A percentile compares a stretch with the other conserved stretches of the same genome.
These are phyloP conservation scores for Acrocalymma vagum DNA, from an alignment of 2,329 filamentous ascomycete genomes.

Conservation along the genomic window DNA sequence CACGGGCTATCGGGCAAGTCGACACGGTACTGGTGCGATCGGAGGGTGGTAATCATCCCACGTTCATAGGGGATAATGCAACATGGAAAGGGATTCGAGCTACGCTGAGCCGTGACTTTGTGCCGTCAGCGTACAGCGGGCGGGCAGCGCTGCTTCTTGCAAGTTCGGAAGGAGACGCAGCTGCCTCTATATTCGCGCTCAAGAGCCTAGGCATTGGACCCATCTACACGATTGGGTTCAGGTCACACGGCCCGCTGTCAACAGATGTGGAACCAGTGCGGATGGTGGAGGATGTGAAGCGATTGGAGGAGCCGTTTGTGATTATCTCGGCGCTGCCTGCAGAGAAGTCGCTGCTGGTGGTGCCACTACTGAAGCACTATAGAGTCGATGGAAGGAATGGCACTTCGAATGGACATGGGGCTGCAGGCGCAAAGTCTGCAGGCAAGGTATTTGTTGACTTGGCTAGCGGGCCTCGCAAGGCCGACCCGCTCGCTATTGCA, in stretches of 20 bases:
- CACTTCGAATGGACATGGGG: conserved; percentile 28
- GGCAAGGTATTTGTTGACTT: conserved; percentile 83
- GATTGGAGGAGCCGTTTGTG: conserved; percentile 80
- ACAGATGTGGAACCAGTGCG: conserved; percentile 71
- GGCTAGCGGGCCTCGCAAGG: conserved; percentile 71
- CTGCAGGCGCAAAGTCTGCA: conserved; percentile 30
- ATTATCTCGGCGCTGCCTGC: conserved; percentile 81
- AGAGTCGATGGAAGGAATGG: conserved; percentile 56
- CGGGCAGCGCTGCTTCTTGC: conserved; percentile 80
- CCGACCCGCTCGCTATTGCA: conserved; percentile 74
- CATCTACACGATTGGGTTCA: conserved; percentile 86
- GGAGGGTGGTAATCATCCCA: conserved; percentile 46
- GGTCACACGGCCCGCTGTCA: conserved; percentile 65
- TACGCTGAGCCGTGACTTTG: conserved; percentile 81
- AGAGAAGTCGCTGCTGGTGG: conserved; percentile 80
- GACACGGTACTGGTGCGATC: conserved; percentile 78
- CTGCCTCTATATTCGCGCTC: conserved; percentile 80
- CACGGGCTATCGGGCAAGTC: conserved; percentile 78
- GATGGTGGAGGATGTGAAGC: conserved; percentile 81
- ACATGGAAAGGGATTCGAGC: conserved; percentile 87
- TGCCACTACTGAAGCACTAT: conserved; percentile 79
- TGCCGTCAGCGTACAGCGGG: conserved; percentile 80
- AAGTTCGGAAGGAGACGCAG: conserved; percentile 76
- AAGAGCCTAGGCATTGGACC: conserved; percentile 78
- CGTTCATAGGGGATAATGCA: conserved; percentile 80